These are phyloP conservation scores for Myriosclerotinia curreyana DNA, from an alignment of 2,329 filamentous ascomycete species.

Conservation along the genomic window DNA sequence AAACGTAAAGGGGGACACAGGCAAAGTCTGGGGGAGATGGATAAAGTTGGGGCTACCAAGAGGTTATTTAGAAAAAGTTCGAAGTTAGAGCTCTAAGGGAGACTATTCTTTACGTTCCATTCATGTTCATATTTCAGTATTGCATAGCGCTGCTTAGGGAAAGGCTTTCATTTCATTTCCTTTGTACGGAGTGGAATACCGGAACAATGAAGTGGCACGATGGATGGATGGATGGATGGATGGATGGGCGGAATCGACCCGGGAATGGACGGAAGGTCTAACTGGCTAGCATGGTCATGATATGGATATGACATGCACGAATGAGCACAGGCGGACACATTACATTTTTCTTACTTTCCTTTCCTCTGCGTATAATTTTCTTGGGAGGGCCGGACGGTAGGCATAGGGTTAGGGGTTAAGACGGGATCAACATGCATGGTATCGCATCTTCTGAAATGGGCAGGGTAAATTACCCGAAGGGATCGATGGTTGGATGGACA, in stretches of 20 bases:
- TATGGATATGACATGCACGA: background rate
- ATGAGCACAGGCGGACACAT: background rate
- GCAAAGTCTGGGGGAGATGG: constrained; percentile 61
- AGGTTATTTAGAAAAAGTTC: constrained; percentile 53
- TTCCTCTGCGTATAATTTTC: background rate
- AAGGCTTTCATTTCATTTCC: background rate
- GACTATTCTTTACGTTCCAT: background rate
- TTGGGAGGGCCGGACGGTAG: background rate
- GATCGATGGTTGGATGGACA: background rate
- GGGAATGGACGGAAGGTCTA: background rate
- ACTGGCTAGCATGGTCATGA: constrained; percentile 11
- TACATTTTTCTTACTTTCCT: background rate
- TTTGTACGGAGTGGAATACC: background rate
- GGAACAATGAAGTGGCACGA: background rate
- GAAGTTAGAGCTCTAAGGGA: constrained; percentile 12
- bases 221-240: background rate
- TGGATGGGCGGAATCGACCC: too few relatives aligned
- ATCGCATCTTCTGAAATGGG: background rate
- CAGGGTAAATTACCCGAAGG: background rate
- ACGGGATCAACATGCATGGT: background rate
- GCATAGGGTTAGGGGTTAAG: background rate
- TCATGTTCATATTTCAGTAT: background rate
- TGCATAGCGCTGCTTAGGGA: constrained; percentile 5
- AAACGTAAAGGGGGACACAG: constrained; percentile 30
- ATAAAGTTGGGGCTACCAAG: constrained; percentile 70